phyloP scores from a whole-genome alignment of 1,284 basidiomycete species.

The Filobasidium uniguttulatum region DNA sequence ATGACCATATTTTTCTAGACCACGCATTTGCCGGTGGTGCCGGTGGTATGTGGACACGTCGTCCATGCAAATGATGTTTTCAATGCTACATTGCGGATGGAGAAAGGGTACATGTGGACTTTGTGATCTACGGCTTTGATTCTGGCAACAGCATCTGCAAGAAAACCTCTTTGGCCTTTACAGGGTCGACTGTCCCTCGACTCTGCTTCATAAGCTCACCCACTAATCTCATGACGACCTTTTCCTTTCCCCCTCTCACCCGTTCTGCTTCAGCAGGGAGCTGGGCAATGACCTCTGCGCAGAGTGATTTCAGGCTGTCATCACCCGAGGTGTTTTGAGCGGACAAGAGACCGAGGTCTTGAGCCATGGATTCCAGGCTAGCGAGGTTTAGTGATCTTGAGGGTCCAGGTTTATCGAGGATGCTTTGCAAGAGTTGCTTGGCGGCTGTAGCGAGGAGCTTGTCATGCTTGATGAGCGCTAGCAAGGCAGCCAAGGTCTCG shows the following conservation, averaged over 20 bases:
- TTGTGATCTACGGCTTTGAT: no score
- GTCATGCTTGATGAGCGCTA: constrained; percentile 57
- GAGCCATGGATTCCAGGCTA: not conserved
- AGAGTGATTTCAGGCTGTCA: constrained; percentile 43
- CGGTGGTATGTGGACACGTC: no score
- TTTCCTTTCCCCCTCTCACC: constrained; percentile 57
- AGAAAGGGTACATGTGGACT: no score
- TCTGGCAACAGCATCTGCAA: constrained; percentile 11
- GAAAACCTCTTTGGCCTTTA: constrained; percentile 30
- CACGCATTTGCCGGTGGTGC: no score
- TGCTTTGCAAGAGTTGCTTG: constrained; percentile 43
- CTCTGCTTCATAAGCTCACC: constrained; percentile 80
- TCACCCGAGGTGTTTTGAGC: constrained; percentile 16
- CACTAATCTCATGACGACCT: constrained; percentile 74
- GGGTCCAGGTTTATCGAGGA: constrained; percentile 39
- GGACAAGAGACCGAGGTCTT: constrained; percentile 1
- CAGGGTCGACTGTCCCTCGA: constrained; percentile 58
- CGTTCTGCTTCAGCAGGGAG: constrained; percentile 59
- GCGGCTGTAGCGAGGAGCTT: constrained; percentile 60
- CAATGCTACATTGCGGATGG: no score
- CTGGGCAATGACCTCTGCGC: constrained; percentile 49
- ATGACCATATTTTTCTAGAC: no score
- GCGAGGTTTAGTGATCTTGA: constrained; percentile 7
- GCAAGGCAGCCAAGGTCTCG: constrained; percentile 56
- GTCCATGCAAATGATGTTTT: no score